These are phyloP conservation scores for Candida sanyaensis DNA, from an alignment of 1,139 yeast genomes.

Conservation along the genomic window DNA sequence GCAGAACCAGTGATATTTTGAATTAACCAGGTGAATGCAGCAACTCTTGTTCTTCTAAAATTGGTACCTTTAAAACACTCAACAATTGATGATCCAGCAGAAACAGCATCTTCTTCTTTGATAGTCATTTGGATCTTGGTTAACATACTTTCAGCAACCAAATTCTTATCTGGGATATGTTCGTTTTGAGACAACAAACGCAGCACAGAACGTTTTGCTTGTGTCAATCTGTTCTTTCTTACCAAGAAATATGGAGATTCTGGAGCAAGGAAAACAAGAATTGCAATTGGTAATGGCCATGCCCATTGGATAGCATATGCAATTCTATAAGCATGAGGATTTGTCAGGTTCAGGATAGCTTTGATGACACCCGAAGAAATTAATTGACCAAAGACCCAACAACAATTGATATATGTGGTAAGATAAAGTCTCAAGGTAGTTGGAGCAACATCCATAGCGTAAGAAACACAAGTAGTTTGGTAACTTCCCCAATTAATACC, in stretches of 20 bases:
- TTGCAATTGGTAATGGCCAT: constrained; percentile 55
- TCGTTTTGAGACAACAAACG: constrained; percentile 36
- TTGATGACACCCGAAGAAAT: constrained; percentile 48
- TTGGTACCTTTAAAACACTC: constrained; percentile 56
- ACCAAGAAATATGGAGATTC: constrained; percentile 50
- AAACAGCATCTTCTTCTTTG: constrained; percentile 41
- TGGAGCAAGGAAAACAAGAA: constrained; percentile 40
- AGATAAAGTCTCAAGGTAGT: constrained; percentile 47
- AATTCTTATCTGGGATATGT: constrained; percentile 34
- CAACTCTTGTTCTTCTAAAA: constrained; percentile 57
- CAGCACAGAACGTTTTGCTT: constrained; percentile 36
- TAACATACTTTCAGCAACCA: constrained; percentile 42
- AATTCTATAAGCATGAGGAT: constrained; percentile 35
- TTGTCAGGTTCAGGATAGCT: constrained; percentile 30
- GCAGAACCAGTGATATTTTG: constrained; percentile 57
- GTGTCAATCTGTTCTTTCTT: constrained; percentile 31
- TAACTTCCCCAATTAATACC: constrained; percentile 58
- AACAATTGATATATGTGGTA: constrained; percentile 48
- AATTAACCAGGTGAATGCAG: constrained; percentile 47
- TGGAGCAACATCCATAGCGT: constrained; percentile 56
- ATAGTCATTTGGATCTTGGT: constrained; percentile 46
- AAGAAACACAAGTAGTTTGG: constrained; percentile 49
- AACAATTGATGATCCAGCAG: constrained; percentile 32
- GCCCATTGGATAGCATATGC: constrained; percentile 57
- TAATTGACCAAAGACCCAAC: constrained; percentile 56